Percentiles rank a stretch among this genome's conserved stretches.
Evolutionary conservation across 176 grass and related monocot genomes (phyloP).

Genomic region (Melocanna baccifera): DNA sequence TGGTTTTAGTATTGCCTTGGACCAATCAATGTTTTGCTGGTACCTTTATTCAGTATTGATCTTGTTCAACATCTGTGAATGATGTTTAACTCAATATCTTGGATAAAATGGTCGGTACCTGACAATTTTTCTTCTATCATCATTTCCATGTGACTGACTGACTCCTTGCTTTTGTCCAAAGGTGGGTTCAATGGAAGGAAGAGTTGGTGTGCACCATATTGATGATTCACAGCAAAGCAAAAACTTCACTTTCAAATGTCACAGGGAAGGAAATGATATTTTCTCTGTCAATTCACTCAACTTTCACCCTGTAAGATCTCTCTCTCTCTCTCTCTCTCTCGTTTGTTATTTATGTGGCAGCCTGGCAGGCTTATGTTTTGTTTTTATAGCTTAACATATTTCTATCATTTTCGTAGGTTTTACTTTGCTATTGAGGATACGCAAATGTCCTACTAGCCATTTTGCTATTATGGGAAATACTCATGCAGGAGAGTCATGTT

Average conservation of each 20-base stretch:
- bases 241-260: conserved; percentile 99
- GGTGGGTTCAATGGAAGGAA: conserved; percentile 95
- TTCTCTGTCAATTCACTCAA: conserved; percentile 94
- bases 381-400: not conserved
- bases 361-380: not conserved
- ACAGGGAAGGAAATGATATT: conserved; percentile 91
- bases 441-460: not conserved
- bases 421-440: not conserved
- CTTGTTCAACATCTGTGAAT: conserved; percentile 1
- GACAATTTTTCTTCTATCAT: not conserved
- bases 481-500: not conserved
- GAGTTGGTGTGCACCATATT: conserved; percentile 94
- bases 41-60: not conserved
- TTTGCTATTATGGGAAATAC: not conserved
- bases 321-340: not conserved
- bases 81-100: conserved; percentile 12
- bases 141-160: conserved; percentile 1
- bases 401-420: not conserved
- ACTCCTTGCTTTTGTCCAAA: conserved; percentile 42
- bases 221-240: conserved; percentile 89
- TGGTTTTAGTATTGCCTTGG: not conserved
- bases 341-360: not conserved
- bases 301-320: conserved; percentile 88
- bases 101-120: not conserved
- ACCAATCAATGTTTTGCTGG: not conserved